phyloP scores from a whole-genome alignment of 441 rosid genomes.

The Erodium trifolium region DNA sequence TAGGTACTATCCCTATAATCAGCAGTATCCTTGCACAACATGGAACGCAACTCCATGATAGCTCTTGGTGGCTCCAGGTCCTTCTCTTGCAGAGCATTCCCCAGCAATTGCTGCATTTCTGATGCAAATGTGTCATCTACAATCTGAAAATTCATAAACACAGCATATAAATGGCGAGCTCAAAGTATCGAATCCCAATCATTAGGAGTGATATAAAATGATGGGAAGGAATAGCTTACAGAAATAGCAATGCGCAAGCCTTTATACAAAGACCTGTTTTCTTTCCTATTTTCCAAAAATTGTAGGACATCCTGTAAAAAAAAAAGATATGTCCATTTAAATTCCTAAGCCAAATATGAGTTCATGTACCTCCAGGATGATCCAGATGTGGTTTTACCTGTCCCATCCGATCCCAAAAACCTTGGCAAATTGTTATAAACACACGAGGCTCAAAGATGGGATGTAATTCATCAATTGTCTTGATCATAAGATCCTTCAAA shows the following conservation, averaged over 20 bases:
- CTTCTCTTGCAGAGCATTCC: conserved; percentile 77
- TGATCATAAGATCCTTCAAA: conserved; percentile 67
- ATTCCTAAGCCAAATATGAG: background rate
- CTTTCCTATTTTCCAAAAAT: conserved; percentile 88
- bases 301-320: conserved; percentile 60
- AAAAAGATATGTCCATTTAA: background rate
- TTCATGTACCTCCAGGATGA: background rate
- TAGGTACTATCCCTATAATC: conserved; percentile 52
- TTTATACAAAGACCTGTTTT: conserved; percentile 93
- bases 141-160: conserved; percentile 31
- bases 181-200: background rate
- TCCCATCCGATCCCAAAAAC: conserved; percentile 97
- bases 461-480: conserved; percentile 67
- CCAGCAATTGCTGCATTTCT: conserved; percentile 75
- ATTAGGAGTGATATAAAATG: background rate
- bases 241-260: conserved; percentile 84
- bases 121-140: conserved; percentile 88
- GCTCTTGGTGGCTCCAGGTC: conserved; percentile 92
- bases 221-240: conserved; percentile 34
- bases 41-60: conserved; percentile 81
- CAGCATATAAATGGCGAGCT: background rate
- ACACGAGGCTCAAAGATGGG: conserved; percentile 62
- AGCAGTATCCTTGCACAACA: conserved; percentile 73
- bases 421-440: conserved; percentile 71
- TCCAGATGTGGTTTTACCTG: conserved; percentile 35